Evolutionary conservation across 805 yeast species (phyloP).

Genomic region (Metschnikowia lachancei): DNA sequence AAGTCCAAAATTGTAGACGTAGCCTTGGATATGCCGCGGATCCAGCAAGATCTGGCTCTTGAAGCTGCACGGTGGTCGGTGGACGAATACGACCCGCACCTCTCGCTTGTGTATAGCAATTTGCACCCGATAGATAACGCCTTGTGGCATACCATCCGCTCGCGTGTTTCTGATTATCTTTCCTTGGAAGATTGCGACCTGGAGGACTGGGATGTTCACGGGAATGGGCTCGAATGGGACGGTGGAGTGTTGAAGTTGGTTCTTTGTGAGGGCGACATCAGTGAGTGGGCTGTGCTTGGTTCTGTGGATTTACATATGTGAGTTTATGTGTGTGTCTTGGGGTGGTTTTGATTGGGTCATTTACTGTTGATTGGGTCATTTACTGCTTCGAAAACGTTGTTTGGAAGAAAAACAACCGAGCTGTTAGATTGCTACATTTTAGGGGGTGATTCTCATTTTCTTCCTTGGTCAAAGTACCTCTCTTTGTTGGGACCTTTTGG

Average conservation of each 20-base stretch:
- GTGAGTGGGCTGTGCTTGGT: conserved; percentile 66
- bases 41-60: conserved; percentile 46
- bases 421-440: too few species aligned
- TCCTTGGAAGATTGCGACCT: conserved; percentile 46
- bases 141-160: conserved; percentile 56
- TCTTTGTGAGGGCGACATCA: conserved; percentile 67
- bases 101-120: conserved; percentile 67
- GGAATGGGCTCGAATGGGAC: conserved; percentile 55
- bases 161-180: conserved; percentile 63
- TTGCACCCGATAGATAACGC: conserved; percentile 67
- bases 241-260: conserved; percentile 68
- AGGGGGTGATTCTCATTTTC: too few species aligned
- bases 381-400: too few species aligned
- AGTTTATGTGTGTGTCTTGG: too few species aligned
- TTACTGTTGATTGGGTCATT: too few species aligned
- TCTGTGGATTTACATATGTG: conserved; percentile 39
- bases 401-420: too few species aligned
- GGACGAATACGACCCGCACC: conserved; percentile 65
- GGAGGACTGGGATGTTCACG: conserved; percentile 27
- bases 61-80: conserved; percentile 53
- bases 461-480: too few species aligned
- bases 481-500: too few species aligned
- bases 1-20: conserved; percentile 20
- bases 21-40: conserved; percentile 27
- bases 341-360: background rate